Base-by-base conservation (phyloP, 345 rosid species). In the Populus tremula region DNA sequence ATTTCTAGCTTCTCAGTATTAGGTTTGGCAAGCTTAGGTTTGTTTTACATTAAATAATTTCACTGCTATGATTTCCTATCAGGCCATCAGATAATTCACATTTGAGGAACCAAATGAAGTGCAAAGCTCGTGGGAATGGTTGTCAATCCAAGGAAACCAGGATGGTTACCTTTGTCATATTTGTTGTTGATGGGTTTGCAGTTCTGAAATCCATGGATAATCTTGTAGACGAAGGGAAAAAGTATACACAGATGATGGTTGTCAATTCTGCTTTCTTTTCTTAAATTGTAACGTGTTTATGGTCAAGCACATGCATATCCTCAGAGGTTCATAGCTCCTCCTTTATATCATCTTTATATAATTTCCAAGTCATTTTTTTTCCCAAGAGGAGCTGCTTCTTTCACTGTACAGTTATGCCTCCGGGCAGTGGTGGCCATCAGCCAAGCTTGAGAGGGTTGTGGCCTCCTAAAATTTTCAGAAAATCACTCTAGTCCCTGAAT, bases 141-240 rank as follows among this genome's bases (percentile, higher is more conserved):
- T 68, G 77, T 79, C 76, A 43, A 10, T 74, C 79, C 78, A 75
- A 71, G 62, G 75, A 70, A 72, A 75, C 18, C 38, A 87, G 86
- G 82, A 87, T 72, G 86, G 89, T 94, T 63, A 91, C 92, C 81
- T 92, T 88, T 36, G 86, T 87, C 71, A 88, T 94, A 66, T 89
- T 88, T 84, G 97, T 90, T 77, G 84, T 92, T 31, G 76, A 87
- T 65, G 96, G 88, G 64, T 81, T 90, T 23, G 80, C 82, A 72
- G 81, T 92, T 83, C 81, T 92, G 81, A 86, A 87, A 80, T 85
- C 90, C 69, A 83, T 90, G 82, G 87, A 85, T 65, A 69, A 78
- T 65, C 67, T 64, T 72, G 61, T 45, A 43, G 69, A 63, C 67
- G 82, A 31, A 6, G 86, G 75, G 63, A 63, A 70, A 29, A 74